Base-by-base conservation (phyloP, 2,329 filamentous ascomycete species). In the Colletotrichum spaethianum region DNA sequence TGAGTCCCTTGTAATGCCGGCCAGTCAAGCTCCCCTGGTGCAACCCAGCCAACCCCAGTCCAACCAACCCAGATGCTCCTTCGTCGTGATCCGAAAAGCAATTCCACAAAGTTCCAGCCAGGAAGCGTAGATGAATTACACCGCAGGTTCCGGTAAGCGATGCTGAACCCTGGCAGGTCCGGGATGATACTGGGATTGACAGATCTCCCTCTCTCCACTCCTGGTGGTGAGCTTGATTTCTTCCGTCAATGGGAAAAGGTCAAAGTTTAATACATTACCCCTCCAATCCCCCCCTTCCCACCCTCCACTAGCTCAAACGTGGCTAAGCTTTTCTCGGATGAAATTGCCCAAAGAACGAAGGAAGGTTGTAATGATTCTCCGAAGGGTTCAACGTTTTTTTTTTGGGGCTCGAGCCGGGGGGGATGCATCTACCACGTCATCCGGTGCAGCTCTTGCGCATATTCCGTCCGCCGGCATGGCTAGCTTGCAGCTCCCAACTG, bases 211-310 rank as follows among this genome's bases (percentile, higher is more conserved):
- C 57, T 31, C 33, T 33, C 33, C 61, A 33, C 61, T 18, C 14
- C 12, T 18, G 26, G 23, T 44, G 26, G 26, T 55, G 48, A 65
- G 50, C 28, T 57, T 14, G 50, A 63, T 68, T 69, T 72, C 55
- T 69, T 70, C 70, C 70, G 60, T 72, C 70, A 72, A 72, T 72
- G 44, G 63, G 60, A 60, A 26, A 59, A 60, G 23, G 12, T 44
- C 38, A 53, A 69, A 20, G 52, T 42, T 23, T 44, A 57, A 31
- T 36, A 20, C 5, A 38, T 38, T 62, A 20, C 50, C 42, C 55
- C 65, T 42, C 40, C 16, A n/a, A 28, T 31, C 16, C 28, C 7
- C 40, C 36, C 26, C 42, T 33, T 36, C 8, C 55, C 23, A 9
- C 31, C 31, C 44, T 4, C 46, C 16, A 38, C n/a, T n/a, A 26